Evolutionary conservation across 1,284 basidiomycete genomes (phyloP).

Genomic region (Caloboletus inedulis): DNA sequence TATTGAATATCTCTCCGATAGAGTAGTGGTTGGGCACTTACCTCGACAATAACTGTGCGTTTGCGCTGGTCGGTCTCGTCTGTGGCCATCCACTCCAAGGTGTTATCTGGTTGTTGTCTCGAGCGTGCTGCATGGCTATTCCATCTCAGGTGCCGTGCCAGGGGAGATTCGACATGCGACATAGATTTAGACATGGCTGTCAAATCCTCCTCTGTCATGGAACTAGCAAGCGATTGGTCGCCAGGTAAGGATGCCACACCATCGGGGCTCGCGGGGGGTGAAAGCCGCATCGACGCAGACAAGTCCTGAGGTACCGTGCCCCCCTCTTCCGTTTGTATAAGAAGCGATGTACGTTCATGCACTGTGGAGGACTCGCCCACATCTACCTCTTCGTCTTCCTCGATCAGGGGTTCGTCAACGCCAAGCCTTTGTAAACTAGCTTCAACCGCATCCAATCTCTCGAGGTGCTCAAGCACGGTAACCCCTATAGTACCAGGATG

Average conservation of each 20-base stretch:
- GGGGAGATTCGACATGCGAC: slow-evolving; percentile 52
- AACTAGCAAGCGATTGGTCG: slow-evolving; percentile 44
- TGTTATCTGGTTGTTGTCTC: slow-evolving; percentile 37
- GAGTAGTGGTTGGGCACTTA: slow-evolving; percentile 33
- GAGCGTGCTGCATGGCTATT: slow-evolving; percentile 36
- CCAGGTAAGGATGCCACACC: slow-evolving; percentile 54
- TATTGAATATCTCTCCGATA: slow-evolving; percentile 2
- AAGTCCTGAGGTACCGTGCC: slow-evolving; percentile 27
- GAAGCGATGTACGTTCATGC: slow-evolving; percentile 23
- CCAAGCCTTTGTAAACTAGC: slow-evolving; percentile 70
- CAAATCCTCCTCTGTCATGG: slow-evolving; percentile 68
- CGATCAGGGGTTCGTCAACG: slow-evolving; percentile 50
- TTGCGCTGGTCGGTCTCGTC: slow-evolving; percentile 49
- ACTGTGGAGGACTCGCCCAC: slow-evolving; percentile 48
- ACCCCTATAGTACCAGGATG: slow-evolving; percentile 79
- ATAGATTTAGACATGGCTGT: slow-evolving; percentile 71
- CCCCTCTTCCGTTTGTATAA: slow-evolving; percentile 21
- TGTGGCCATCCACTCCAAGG: slow-evolving; percentile 65
- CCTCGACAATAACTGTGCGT: slow-evolving; percentile 67
- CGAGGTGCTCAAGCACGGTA: slow-evolving; percentile 76
- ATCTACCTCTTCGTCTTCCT: slow-evolving; percentile 48
- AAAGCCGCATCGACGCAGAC: slow-evolving; percentile 42
- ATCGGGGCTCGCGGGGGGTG: slow-evolving; percentile 46
- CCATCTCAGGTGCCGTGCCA: slow-evolving; percentile 43
- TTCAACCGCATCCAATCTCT: slow-evolving; percentile 76